A percentile compares a stretch with the other conserved stretches of the same genome.
Evolutionary conservation across 495 filamentous ascomycete species (phyloP).

Genomic region (Pseudoneurospora amorphoporcata): DNA sequence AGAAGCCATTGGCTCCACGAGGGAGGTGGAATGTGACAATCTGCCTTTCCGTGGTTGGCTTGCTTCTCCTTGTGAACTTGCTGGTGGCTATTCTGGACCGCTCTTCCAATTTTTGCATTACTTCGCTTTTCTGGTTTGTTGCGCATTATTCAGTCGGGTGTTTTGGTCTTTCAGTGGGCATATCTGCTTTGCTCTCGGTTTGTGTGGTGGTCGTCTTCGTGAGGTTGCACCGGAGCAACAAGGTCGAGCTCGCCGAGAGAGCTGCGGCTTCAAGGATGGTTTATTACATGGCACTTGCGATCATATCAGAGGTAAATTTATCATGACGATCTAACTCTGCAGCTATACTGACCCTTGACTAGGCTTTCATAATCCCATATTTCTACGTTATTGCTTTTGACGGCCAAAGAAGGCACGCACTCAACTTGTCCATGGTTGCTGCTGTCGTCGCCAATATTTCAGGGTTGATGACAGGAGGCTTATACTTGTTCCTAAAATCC

Average conservation of each 20-base stretch:
- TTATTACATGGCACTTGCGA: slow-evolving; percentile 32
- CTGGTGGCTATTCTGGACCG: slow-evolving; percentile 33
- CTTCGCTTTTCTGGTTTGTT: slow-evolving; percentile 42
- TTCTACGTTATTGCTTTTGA: slow-evolving; percentile 30
- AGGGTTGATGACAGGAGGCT: slow-evolving; percentile 35
- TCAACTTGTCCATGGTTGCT: slow-evolving; percentile 35
- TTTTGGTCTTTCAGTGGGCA: slow-evolving; percentile 27
- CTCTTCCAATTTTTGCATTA: slow-evolving; percentile 31
- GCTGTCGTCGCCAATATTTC: slow-evolving; percentile 40
- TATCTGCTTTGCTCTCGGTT: slow-evolving; percentile 20
- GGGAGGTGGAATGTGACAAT: slow-evolving; percentile 34
- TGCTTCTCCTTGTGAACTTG: slow-evolving; percentile 29
- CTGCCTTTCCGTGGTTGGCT: slow-evolving; percentile 28
- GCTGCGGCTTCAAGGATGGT: slow-evolving; percentile 37
- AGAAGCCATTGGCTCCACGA: slow-evolving; percentile 29
- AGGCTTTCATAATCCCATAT: slow-evolving; percentile 34
- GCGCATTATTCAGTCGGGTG: slow-evolving; percentile 32
- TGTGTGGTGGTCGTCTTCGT: slow-evolving; percentile 27
- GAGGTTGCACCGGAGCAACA: slow-evolving; percentile 27
- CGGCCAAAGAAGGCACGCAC: slow-evolving; percentile 14
- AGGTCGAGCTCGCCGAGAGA: slow-evolving; percentile 31
- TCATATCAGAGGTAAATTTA: slow-evolving; percentile 32
- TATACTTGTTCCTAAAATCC: slow-evolving; percentile 40
- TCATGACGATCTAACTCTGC: background rate
- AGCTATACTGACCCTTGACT: slow-evolving; percentile 8